A percentile compares a stretch with the other conserved stretches of the same genome.
Conservation (phyloP, 2,329 filamentous ascomycete species). For the Rhytidhysteron rufulum region DNA sequence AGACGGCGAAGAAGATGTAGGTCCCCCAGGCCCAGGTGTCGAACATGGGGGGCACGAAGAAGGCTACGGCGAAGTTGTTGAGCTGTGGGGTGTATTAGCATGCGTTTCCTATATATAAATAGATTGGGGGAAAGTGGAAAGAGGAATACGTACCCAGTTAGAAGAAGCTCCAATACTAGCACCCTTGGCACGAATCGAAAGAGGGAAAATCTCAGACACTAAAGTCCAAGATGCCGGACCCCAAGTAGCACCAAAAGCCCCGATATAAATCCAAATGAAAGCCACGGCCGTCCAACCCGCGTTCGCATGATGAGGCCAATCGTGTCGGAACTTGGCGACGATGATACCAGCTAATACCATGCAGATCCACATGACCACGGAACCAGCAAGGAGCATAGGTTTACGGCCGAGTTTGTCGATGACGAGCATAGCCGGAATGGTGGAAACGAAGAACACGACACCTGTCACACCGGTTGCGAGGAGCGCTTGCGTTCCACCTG, state of each 20-base stretch:
- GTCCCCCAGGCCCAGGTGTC: slow-evolving; percentile 31
- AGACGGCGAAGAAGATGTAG: slow-evolving; percentile 37
- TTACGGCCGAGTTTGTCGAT: slow-evolving; percentile 57
- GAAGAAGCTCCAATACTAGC: slow-evolving; percentile 32
- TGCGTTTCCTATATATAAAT: too few relatives aligned
- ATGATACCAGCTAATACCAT: slow-evolving; percentile 25
- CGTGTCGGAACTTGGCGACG: slow-evolving; percentile 24
- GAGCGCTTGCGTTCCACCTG: slow-evolving; percentile 51
- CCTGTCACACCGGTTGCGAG: slow-evolving; percentile 60
- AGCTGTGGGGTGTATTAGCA: slow-evolving; percentile 8
- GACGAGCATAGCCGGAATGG: slow-evolving; percentile 54
- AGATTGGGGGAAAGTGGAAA: slow-evolving; percentile 1
- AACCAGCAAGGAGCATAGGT: slow-evolving; percentile 53
- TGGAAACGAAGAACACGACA: slow-evolving; percentile 55
- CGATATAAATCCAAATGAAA: slow-evolving; percentile 30
- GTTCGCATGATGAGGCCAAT: slow-evolving; percentile 16
- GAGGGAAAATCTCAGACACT: slow-evolving; percentile 33
- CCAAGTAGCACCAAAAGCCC: slow-evolving; percentile 26
- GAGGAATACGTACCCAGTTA: slow-evolving; percentile 28
- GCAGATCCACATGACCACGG: slow-evolving; percentile 32
- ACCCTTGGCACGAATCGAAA: slow-evolving; percentile 35
- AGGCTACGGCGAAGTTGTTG: slow-evolving; percentile 37
- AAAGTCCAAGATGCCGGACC: slow-evolving; percentile 25
- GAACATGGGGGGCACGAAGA: slow-evolving; percentile 33
- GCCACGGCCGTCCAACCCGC: slow-evolving; percentile 26